phyloP scores from a whole-genome alignment of 371 early-diverging fungal genomes.

The Rhizomucor miehei region DNA sequence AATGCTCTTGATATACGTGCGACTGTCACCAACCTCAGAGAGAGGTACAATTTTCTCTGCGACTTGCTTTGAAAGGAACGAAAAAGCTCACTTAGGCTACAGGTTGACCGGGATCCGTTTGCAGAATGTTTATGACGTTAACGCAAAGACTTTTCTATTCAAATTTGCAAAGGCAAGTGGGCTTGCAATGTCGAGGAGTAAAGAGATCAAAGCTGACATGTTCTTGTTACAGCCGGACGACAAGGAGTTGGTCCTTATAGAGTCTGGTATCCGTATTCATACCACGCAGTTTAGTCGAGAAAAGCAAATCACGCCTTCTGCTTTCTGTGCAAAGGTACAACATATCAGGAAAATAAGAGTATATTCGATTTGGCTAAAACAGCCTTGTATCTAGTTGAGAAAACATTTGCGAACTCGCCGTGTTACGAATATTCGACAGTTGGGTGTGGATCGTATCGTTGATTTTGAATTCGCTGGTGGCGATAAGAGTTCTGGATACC shows the following conservation, averaged over 20 bases:
- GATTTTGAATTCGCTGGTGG: slow-evolving; percentile 88
- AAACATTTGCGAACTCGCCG: slow-evolving; percentile 88
- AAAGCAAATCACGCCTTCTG: slow-evolving; percentile 81
- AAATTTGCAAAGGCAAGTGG: slow-evolving; percentile 80
- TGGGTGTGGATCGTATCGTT: slow-evolving; percentile 92
- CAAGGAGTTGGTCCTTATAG: slow-evolving; percentile 89
- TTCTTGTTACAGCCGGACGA: slow-evolving; percentile 59
- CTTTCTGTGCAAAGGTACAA: slow-evolving; percentile 83
- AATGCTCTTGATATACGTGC: slow-evolving; percentile 87
- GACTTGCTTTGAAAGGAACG: neutral
- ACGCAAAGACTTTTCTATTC: slow-evolving; percentile 84
- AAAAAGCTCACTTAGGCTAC: neutral
- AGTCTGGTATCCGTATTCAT: slow-evolving; percentile 93
- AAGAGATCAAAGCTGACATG: neutral
- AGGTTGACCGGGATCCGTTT: slow-evolving; percentile 83
- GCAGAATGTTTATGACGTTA: slow-evolving; percentile 95
- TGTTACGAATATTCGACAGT: slow-evolving; percentile 77
- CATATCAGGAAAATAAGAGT: neutral
- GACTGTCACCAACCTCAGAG: slow-evolving; percentile 68
- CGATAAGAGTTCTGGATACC: slow-evolving; percentile 68
- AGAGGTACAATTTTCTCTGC: slow-evolving; percentile 38
- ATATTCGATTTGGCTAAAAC: neutral
- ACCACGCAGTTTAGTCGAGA: slow-evolving; percentile 87
- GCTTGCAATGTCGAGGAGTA: neutral
- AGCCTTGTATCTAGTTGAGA: slow-evolving; percentile 59